Base-by-base conservation (phyloP, 1,284 basidiomycete genomes). In the Ganoderma sinense region DNA sequence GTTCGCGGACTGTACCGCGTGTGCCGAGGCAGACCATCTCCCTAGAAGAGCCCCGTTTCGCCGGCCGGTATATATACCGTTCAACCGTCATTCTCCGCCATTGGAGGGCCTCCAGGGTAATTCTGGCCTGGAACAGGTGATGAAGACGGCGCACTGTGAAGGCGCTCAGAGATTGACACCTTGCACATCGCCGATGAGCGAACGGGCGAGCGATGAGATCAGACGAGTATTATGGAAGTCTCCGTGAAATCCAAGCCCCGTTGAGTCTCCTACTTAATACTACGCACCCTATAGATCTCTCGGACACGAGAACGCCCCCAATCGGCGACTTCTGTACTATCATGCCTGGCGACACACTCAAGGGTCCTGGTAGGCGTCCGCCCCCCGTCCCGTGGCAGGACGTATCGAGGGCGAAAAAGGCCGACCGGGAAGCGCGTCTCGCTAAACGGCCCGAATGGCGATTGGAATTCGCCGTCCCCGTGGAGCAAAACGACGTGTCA, bases 381-480 rank as follows among this genome's bases (percentile, higher is more conserved):
- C 60, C 48, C 31, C 48, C 58, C 31, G 56, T 26, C 43, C 31
- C 43, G 43, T 78, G 78, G 78, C 61, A 75, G 64, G 70, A 71
- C 26, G 71, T 79, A 5, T 71, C 78, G 23, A 68, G 66, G 14
- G 73, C 75, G 62, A 81, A 82, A 73, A 71, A 71, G 64, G 71
- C 70, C 23, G 79, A 81, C 66, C 78, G 81, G 48, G 76, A 80
- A 71, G 73, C 72, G 66, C 76, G 73, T 51, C 76, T 83, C 45
- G 70, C 74, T 62, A 68, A 64, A 64, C 76, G 73, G 68, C 78
- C 78, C 26, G 74, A 80, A 48, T 83, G 81, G 82, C 74, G 77
- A 65, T 73, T 81, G 33, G 73, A 71, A 69, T 68, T 65, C 61
- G 41, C 59, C 13, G 74, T 79, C 4, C 72, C 76, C 29, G 62